phyloP scores from a whole-genome alignment of 441 rosid genomes.

The Sinapis alba region DNA sequence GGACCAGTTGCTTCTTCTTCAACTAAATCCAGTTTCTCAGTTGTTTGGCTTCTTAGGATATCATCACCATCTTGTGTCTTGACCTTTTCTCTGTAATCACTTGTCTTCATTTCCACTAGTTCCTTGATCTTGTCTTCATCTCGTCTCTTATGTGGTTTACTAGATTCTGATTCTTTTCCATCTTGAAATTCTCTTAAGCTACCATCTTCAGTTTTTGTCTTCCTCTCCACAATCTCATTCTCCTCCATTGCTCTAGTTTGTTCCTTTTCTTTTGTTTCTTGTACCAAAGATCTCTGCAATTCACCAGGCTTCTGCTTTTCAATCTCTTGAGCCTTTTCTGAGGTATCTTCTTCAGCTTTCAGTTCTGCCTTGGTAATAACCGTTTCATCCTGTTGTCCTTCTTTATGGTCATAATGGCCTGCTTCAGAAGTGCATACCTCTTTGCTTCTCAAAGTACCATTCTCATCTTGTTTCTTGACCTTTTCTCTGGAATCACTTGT shows the following conservation, averaged over 20 bases:
- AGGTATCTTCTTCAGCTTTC: background rate
- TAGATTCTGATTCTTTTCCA: background rate
- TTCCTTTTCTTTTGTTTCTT: conserved; percentile 44
- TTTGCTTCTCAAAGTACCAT: too few species aligned
- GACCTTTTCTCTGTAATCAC: conserved; percentile 5
- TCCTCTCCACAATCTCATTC: conserved; percentile 7
- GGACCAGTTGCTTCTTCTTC: conserved; percentile 1
- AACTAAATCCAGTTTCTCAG: background rate
- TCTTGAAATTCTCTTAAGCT: conserved; percentile 28
- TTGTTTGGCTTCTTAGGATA: conserved; percentile 16
- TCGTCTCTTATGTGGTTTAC: background rate
- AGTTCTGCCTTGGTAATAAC: background rate
- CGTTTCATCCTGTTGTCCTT: background rate
- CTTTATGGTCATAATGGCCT: background rate
- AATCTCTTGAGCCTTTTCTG: background rate
- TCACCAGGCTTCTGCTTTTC: background rate
- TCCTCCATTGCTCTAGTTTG: background rate
- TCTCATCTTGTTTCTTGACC: conserved; percentile 20
- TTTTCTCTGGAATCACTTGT: conserved; percentile 11
- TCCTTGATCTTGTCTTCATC: conserved; percentile 4
- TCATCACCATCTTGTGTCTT: conserved; percentile 22
- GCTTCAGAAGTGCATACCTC: background rate
- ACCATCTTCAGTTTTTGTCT: conserved; percentile 2
- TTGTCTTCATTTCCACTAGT: conserved; percentile 15
- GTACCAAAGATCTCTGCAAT: conserved; percentile 2